Evolutionary conservation across 179 eudicot genomes (phyloP), one percentile per base, ranked within the genome.

Genomic region (Monotropa hypopitys): DNA sequence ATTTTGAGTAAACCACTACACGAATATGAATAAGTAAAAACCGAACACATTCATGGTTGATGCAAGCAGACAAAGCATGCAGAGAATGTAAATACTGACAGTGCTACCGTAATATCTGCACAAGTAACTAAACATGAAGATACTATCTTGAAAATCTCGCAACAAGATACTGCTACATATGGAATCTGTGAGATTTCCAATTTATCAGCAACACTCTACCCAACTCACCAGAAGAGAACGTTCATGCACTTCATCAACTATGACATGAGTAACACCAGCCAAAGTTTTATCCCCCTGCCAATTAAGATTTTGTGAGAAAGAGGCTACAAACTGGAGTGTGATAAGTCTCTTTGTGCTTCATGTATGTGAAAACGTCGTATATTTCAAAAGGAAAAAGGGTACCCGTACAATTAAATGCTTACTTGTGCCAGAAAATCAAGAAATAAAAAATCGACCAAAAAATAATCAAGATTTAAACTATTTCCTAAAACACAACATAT

Each of bases 191-290:
- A 40, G 51, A 32, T 18, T 32, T 33, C 63, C n/a, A 67, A 45
- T 74, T 69, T 4, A 46, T 43, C 42, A 71, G 35, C 20, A 30
- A 18, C 43, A 65, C 23, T 16, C 45, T 67, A 57, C 21, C 40
- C 56, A 67, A 87, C 99, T 91, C 82, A 95, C 99, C 99, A 95
- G 80, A 75, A 95, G 88, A 76, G 99, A 95, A 69, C 99, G 85
- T 76, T 95, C 99, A 71, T 95, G 99, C 80, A 95, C 99, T 93
- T 95, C 99, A 79, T 95, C 99, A 80, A 95, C 99, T 66, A 95
- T 85, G 83, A 93, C 88, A 85, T 93, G 99, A 81, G 95, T 93
- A 77, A 93, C 85, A 72, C 90, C 97, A 79, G 81, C 81, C 83
- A 95, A 90, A 78, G 85, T 84, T 84, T 79, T 93, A 83, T 95